A percentile compares a stretch with the other conserved stretches of the same genome.
Evolutionary conservation across 108 stramenopile species (phyloP).

Genomic region (Fistulifera solaris): DNA sequence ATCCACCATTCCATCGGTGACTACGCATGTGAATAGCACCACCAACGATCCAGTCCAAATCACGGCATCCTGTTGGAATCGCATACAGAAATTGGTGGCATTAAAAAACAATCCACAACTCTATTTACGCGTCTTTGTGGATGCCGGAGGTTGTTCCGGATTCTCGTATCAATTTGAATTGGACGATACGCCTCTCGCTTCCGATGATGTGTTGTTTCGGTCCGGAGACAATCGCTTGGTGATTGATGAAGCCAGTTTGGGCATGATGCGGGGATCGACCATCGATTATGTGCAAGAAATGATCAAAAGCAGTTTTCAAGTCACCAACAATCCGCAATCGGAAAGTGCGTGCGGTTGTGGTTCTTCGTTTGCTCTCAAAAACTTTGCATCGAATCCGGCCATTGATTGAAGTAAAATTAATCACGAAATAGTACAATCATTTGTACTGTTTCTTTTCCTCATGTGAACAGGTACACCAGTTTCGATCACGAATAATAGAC

Average conservation of each 20-base stretch:
- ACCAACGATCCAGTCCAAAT: too few relatives aligned
- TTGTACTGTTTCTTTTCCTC: too few relatives aligned
- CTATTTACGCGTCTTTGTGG: conserved; percentile 76
- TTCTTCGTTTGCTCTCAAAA: conserved; percentile 92
- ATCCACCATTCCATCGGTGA: too few relatives aligned
- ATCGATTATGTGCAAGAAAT: conserved; percentile 93
- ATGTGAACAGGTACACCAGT: too few relatives aligned
- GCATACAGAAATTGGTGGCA: too few relatives aligned
- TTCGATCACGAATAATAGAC: too few relatives aligned
- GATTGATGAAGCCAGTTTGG: conserved; percentile 64
- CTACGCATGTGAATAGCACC: too few relatives aligned
- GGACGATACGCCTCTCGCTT: conserved; percentile 48
- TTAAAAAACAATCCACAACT: conserved; percentile 6
- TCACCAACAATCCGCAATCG: conserved; percentile 90
- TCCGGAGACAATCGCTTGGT: conserved; percentile 35
- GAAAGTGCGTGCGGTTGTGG: conserved; percentile 98
- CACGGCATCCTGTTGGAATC: too few relatives aligned
- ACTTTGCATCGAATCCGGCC: conserved; percentile 84
- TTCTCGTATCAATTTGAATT: conserved; percentile 84
- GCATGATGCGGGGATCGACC: conserved; percentile 81
- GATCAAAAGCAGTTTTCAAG: conserved; percentile 92
- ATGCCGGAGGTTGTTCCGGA: conserved; percentile 85
- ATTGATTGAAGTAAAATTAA: conserved; percentile 41
- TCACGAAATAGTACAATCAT: too few relatives aligned
- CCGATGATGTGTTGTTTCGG: conserved; percentile 42